These are phyloP conservation scores for Schizonepeta tenuifolia DNA, from an alignment of 257 asterid genomes.

Conservation along the genomic window DNA sequence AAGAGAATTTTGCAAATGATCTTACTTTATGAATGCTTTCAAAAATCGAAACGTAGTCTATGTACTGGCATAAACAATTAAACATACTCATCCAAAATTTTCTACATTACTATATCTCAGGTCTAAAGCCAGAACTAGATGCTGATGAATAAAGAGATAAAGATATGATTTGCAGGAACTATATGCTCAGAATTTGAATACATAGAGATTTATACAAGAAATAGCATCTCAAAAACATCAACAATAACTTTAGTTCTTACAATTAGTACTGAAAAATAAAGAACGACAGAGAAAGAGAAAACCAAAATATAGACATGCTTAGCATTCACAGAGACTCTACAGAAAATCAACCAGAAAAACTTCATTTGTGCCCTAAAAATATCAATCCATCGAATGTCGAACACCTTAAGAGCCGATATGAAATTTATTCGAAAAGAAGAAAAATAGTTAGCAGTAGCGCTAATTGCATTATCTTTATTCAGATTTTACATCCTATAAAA, in stretches of 20 bases:
- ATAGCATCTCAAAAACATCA: not conserved
- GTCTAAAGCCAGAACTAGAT: too few species aligned
- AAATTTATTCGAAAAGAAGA: not conserved
- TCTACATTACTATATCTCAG: not conserved
- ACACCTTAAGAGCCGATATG: not conserved
- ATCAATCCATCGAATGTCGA: not conserved
- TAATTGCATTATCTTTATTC: slow-evolving; percentile 2
- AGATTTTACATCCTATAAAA: not conserved
- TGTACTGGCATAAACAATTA: not conserved
- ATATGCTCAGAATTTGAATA: too few species aligned
- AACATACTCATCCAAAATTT: not conserved
- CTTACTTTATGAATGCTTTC: not conserved
- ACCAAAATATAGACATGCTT: not conserved
- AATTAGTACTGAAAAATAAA: too few species aligned
- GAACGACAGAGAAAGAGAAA: too few species aligned
- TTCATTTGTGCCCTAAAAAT: not conserved
- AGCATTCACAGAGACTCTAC: not conserved
- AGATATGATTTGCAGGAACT: too few species aligned
- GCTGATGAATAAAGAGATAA: too few species aligned
- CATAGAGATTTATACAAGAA: not conserved
- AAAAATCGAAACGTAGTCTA: not conserved
- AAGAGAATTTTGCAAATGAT: not conserved
- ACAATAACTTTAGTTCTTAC: not conserved
- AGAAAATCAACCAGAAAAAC: not conserved
- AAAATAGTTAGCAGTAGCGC: not conserved